Base-by-base conservation (phyloP, 1,284 basidiomycete species). In the Amylostereum areolatum region DNA sequence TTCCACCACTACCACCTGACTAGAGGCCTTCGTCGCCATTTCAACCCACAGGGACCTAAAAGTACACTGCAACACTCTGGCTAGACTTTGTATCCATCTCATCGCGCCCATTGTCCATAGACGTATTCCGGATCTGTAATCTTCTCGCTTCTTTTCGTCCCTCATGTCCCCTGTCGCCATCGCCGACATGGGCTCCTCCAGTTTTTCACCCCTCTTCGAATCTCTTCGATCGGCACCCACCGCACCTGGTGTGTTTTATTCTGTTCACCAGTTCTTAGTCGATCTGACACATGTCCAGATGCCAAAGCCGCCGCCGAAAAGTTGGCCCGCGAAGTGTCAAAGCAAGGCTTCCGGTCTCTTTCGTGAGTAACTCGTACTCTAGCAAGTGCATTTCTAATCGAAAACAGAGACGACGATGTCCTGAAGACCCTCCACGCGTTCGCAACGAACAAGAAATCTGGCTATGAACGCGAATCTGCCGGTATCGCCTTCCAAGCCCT, bases 391-490 rank as follows among this genome's bases (percentile, higher is more conserved):
- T 43, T 46, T 49, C 43, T 37, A 55, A 52, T 57, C 40, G 56
- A 51, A 48, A 53, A 18, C 56, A 90, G 87, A 42, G 81, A 88
- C 62, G 66, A 70, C 56, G 68, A 77, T 44, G 68, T 94, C 41
- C 67, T 92, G 43, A 72, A 78, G 50, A 78, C 82, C 34, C 72
- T 94, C 47, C 76, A 88, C 47, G 58, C 66, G 24, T 94, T 89
- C 70, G 84, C 90, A 24, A 80, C 78, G 53, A 93, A 93, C 68
- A 93, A 93, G 71, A 93, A 93, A 72, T 91, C 86, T 27, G 90
- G 86, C 43, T 93, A 85, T 64, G 95, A 97, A 69, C 87, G 94
- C 57, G 94, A 97, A 75, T 92, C 89, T 12, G 89, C 89, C 11
- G 85, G 89, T 33, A 85, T 97, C 52, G 90, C 84, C 9, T 85